Conservation (phyloP, 331 rosid species). For the Malus hybrid region DNA sequence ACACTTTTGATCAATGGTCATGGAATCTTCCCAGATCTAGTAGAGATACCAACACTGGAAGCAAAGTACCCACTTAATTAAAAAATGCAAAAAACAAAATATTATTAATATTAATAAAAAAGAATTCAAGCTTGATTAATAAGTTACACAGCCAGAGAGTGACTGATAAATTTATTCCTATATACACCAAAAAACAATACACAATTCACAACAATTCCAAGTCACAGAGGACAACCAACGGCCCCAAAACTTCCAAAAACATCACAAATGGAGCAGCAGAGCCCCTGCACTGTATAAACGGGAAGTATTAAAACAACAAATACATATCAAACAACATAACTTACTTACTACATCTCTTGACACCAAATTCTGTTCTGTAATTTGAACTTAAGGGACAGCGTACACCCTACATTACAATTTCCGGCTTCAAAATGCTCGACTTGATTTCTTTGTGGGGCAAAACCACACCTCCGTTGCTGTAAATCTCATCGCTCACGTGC, state of each 20-base stretch:
- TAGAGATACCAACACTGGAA: not conserved
- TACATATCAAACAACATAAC: constrained; percentile 25
- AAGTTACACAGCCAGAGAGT: constrained; percentile 18
- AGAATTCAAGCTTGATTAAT: not conserved
- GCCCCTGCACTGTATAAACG: constrained; percentile 16
- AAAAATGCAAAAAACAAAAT: not conserved
- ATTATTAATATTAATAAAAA: not conserved
- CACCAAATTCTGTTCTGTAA: too few species aligned
- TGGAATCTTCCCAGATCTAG: not conserved
- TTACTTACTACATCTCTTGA: constrained; percentile 4
- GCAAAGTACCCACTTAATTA: not conserved
- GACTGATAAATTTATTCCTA: constrained; percentile 39
- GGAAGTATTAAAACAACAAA: not conserved
- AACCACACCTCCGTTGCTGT: constrained; percentile 87
- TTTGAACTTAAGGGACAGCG: too few species aligned
- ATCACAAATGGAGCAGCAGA: constrained; percentile 11
- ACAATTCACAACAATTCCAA: constrained; percentile 36
- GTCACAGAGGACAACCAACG: constrained; percentile 14
- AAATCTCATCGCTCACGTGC: constrained; percentile 73
- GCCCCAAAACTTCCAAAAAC: constrained; percentile 21
- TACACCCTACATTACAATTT: constrained; percentile 63
- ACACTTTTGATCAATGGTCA: not conserved
- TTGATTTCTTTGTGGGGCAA: constrained; percentile 90
- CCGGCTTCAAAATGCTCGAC: constrained; percentile 79
- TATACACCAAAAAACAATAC: constrained; percentile 31